Percentiles rank a stretch among this genome's conserved stretches.
These are phyloP conservation scores for Arthroderma sp. DNA, from an alignment of 2,329 filamentous ascomycete genomes.

Conservation along the genomic window DNA sequence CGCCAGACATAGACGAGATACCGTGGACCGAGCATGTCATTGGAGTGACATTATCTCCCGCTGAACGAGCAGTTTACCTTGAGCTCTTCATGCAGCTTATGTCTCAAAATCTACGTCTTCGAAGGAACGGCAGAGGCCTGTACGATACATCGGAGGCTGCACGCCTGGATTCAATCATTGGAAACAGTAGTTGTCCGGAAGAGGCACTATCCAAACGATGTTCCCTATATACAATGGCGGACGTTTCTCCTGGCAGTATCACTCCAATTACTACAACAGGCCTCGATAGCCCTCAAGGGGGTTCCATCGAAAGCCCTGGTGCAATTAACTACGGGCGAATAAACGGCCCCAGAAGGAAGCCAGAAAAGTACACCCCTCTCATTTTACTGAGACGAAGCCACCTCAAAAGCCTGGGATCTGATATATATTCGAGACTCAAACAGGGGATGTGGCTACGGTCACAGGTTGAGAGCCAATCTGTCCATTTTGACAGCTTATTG, in stretches of 20 bases:
- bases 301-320: no score
- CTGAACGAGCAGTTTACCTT: slow-evolving; percentile 41
- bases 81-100: slow-evolving; percentile 43
- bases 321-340: no score
- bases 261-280: no score
- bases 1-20: slow-evolving; percentile 34
- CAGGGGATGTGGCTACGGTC: slow-evolving; percentile 20
- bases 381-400: slow-evolving; percentile 8
- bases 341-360: neutral
- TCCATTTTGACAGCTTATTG: slow-evolving; percentile 19
- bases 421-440: slow-evolving; percentile 16
- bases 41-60: slow-evolving; percentile 31
- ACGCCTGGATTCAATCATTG: slow-evolving; percentile 35
- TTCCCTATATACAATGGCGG: slow-evolving; percentile 18
- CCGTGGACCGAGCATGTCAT: slow-evolving; percentile 31
- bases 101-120: slow-evolving; percentile 35
- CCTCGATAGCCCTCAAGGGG: no score
- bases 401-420: slow-evolving; percentile 12
- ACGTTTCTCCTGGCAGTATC: neutral
- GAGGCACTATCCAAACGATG: slow-evolving; percentile 41
- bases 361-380: neutral
- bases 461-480: slow-evolving; percentile 12
- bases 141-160: slow-evolving; percentile 18
- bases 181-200: slow-evolving; percentile 34
- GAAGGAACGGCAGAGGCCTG: slow-evolving; percentile 14